These are phyloP conservation scores for Hericium coralloides DNA, from an alignment of 768 basidiomycete species.

Conservation along the genomic window DNA sequence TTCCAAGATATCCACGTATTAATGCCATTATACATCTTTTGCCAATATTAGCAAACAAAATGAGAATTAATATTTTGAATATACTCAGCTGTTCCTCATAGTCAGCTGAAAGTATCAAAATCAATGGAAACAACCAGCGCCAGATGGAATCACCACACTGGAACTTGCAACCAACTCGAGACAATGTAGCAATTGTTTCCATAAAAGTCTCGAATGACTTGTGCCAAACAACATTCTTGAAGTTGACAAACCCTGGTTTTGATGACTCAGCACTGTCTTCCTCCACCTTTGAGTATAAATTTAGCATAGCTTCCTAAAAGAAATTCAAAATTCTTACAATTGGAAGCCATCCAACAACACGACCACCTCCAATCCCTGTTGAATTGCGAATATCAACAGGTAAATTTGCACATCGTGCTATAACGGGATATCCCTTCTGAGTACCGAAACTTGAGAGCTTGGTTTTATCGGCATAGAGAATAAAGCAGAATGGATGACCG, in stretches of 20 bases:
- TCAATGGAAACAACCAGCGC: background rate
- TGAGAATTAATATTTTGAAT: slow-evolving; percentile 6
- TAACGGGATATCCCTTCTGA: slow-evolving; percentile 16
- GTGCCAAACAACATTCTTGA: no score
- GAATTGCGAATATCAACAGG: slow-evolving; percentile 14
- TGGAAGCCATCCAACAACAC: slow-evolving; percentile 14
- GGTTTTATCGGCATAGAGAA: slow-evolving; percentile 16
- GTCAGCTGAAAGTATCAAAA: slow-evolving; percentile 1
- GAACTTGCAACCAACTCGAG: no score
- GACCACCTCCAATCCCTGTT: slow-evolving; percentile 10
- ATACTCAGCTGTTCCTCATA: slow-evolving; percentile 13
- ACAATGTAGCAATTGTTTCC: no score
- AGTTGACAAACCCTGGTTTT: no score
- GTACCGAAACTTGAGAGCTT: slow-evolving; percentile 12
- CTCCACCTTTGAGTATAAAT: no score
- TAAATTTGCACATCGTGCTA: slow-evolving; percentile 13
- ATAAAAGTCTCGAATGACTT: no score
- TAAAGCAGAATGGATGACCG: slow-evolving; percentile 6
- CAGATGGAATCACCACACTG: no score
- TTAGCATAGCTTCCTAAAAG: no score
- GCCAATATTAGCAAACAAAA: no score
- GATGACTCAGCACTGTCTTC: no score
- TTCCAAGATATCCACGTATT: slow-evolving; percentile 7
- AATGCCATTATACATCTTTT: slow-evolving; percentile 15
- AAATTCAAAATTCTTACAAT: slow-evolving; percentile 3